phyloP scores from a whole-genome alignment of 2,329 filamentous ascomycete species.

The Beauveria asiatica region DNA sequence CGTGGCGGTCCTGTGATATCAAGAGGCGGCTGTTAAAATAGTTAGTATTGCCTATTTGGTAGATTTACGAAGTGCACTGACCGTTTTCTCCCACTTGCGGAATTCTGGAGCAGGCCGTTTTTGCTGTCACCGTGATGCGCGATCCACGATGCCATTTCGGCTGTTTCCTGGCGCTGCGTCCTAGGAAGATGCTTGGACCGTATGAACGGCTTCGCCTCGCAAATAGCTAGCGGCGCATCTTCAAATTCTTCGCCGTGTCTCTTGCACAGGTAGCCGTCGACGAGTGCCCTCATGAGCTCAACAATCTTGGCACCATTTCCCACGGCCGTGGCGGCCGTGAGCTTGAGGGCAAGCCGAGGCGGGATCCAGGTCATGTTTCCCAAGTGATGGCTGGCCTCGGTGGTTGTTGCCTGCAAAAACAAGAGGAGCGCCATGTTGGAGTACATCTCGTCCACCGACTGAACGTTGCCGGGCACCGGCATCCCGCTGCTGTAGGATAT shows the following conservation, averaged over 20 bases:
- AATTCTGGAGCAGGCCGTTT: not conserved
- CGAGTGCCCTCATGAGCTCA: not conserved
- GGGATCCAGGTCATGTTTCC: not conserved
- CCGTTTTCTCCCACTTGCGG: not conserved
- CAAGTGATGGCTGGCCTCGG: no score
- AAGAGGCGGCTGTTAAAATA: not conserved
- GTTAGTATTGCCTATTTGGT: not conserved
- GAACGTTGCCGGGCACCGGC: not conserved
- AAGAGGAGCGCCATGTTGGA: not conserved
- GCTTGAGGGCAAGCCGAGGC: not conserved
- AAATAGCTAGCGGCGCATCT: not conserved
- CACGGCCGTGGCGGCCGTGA: no score
- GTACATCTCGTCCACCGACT: not conserved
- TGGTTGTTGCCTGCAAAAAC: not conserved
- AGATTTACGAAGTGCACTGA: no score
- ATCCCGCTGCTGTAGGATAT: no score
- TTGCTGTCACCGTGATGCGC: not conserved
- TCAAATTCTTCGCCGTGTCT: not conserved
- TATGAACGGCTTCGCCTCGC: not conserved
- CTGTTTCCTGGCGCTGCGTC: not conserved
- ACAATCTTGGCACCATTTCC: no score
- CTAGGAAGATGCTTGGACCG: fast-evolving
- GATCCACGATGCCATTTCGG: not conserved
- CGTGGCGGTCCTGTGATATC: conserved; percentile 10
- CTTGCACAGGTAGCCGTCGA: not conserved